phyloP scores from a whole-genome alignment of 1,284 basidiomycete genomes.

The Leccinum griseonigrum region DNA sequence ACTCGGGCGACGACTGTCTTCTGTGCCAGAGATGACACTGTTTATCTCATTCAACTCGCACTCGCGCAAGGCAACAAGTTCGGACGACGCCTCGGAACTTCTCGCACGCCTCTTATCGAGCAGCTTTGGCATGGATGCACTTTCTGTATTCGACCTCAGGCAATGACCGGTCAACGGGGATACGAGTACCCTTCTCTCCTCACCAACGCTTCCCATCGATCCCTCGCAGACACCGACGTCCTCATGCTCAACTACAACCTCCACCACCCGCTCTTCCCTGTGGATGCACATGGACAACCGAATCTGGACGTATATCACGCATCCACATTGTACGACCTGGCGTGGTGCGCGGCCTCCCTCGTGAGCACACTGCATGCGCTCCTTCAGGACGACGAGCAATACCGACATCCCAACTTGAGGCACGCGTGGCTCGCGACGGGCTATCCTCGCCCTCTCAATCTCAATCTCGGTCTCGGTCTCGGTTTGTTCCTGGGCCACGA shows the following conservation, averaged over 20 bases:
- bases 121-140: no score
- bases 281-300: background rate
- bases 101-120: no score
- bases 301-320: conserved; percentile 36
- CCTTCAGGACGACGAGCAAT: conserved; percentile 29
- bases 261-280: background rate
- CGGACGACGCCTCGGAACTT: background rate
- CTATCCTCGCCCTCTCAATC: conserved; percentile 35
- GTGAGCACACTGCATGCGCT: conserved; percentile 39
- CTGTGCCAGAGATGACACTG: background rate
- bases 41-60: background rate
- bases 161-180: no score
- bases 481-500: background rate
- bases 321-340: conserved; percentile 36
- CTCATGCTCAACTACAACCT: background rate
- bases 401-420: conserved; percentile 8
- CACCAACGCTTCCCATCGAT: background rate
- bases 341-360: conserved; percentile 44
- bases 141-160: no score
- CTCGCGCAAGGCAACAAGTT: background rate
- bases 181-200: background rate
- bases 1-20: background rate
- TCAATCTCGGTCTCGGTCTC: background rate
- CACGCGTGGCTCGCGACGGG: conserved; percentile 51
- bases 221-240: background rate